These are phyloP conservation scores for Phytophthora foliorum DNA, from an alignment of 352 stramenopile species.

Conservation along the genomic window DNA sequence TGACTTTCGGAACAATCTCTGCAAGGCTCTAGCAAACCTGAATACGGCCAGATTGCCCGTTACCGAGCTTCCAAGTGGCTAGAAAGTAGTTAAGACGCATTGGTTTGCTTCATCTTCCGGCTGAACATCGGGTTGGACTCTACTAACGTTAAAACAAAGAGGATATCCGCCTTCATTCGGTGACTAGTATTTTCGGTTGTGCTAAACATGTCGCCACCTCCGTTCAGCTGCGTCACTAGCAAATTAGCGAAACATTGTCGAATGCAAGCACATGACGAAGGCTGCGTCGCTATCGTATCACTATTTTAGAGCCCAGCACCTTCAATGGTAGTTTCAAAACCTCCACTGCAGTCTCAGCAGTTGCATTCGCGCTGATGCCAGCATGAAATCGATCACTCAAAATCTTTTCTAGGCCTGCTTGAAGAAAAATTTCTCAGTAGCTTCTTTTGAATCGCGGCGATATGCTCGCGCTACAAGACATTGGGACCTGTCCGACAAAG, in stretches of 20 bases:
- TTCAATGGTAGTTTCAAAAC: constrained; percentile 25
- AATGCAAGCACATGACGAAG: constrained; percentile 3
- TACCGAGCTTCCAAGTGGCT: no score
- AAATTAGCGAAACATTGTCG: not conserved
- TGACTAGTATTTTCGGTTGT: no score
- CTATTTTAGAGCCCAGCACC: constrained; percentile 1
- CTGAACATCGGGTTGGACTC: no score
- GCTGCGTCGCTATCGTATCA: not conserved
- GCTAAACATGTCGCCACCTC: no score
- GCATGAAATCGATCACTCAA: constrained; percentile 5
- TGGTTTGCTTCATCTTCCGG: no score
- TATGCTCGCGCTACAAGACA: constrained; percentile 27
- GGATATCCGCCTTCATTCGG: no score
- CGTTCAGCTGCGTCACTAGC: not conserved
- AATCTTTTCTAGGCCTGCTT: not conserved
- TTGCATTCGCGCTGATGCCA: no score
- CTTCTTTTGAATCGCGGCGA: constrained; percentile 1
- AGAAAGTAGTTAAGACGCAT: no score
- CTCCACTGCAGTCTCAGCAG: constrained; percentile 1
- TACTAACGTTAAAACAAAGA: no score
- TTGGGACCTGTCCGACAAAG: not conserved
- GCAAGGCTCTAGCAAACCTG: no score
- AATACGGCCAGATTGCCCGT: no score
- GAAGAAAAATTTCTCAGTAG: constrained; percentile 1
- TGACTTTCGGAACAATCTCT: no score